Conservation (phyloP, 2,329 filamentous ascomycete genomes). For the Trichoderma sp. region DNA sequence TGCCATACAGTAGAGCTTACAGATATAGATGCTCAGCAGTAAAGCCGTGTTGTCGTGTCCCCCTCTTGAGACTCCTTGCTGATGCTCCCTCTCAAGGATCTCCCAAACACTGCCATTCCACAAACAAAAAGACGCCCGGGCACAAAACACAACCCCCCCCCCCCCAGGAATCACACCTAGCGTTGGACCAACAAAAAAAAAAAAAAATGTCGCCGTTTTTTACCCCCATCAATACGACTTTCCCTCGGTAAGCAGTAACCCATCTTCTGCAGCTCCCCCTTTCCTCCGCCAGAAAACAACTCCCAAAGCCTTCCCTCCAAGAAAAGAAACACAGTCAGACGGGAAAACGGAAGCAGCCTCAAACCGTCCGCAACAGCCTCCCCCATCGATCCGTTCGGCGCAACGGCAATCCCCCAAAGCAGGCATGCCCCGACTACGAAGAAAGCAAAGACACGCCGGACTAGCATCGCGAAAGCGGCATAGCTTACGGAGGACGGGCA, state of each 20-base stretch:
- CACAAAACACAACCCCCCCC: too few species aligned
- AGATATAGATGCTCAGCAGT: background rate
- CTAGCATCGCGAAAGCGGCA: background rate
- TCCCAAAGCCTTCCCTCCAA: too few species aligned
- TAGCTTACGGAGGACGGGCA: background rate
- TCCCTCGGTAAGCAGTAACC: background rate
- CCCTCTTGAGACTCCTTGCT: background rate
- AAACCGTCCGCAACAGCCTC: background rate
- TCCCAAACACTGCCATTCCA: background rate
- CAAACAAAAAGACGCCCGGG: background rate
- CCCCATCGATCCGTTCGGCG: background rate
- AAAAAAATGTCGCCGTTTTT: background rate
- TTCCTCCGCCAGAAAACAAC: background rate
- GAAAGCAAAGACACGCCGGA: background rate
- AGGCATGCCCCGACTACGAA: background rate
- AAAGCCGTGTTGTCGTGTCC: background rate
- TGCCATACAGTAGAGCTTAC: background rate
- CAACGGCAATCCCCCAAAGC: background rate
- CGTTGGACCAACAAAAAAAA: background rate
- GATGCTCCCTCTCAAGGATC: background rate
- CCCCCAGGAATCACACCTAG: background rate
- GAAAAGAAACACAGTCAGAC: too few species aligned
- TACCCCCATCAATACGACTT: background rate
- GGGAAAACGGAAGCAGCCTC: background rate
- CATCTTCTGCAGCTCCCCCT: background rate